phyloP scores from a whole-genome alignment of 2,329 filamentous ascomycete species.

The Coniochaeta sp. region DNA sequence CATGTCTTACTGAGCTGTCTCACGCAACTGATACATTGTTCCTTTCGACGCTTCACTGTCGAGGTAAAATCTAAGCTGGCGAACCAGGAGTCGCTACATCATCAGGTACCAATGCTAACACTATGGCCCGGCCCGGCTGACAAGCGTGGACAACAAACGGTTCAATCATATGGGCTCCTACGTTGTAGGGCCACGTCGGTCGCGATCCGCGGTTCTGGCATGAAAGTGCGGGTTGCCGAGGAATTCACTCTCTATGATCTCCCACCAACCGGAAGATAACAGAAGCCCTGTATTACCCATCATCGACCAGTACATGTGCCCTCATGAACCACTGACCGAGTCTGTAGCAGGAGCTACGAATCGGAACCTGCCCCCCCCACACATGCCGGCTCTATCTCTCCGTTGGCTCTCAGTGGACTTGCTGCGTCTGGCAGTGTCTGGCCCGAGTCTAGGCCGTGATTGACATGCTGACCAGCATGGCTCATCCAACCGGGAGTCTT shows the following conservation, averaged over 20 bases:
- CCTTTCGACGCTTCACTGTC: not conserved
- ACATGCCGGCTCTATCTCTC: not conserved
- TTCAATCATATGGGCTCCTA: not conserved
- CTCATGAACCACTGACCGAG: not conserved
- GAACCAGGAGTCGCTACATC: not conserved
- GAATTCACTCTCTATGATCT: not conserved
- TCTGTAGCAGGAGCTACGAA: not conserved
- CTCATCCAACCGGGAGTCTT: not conserved
- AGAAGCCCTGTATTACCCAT: not conserved
- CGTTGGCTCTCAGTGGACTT: not conserved
- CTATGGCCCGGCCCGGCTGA: not conserved
- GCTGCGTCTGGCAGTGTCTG: not conserved
- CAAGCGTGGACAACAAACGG: not conserved
- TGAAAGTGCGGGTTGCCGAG: not conserved
- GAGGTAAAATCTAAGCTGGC: not conserved
- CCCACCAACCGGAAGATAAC: not conserved
- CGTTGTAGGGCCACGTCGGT: not conserved
- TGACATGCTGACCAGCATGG: not conserved
- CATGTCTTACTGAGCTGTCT: not conserved
- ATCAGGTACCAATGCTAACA: not conserved
- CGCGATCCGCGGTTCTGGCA: not conserved
- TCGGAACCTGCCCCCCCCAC: not conserved
- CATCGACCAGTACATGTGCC: not conserved
- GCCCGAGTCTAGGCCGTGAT: not conserved
- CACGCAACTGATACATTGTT: not conserved